phyloP scores from a whole-genome alignment of 257 asterid genomes.

The Nicotiana paniculata region DNA sequence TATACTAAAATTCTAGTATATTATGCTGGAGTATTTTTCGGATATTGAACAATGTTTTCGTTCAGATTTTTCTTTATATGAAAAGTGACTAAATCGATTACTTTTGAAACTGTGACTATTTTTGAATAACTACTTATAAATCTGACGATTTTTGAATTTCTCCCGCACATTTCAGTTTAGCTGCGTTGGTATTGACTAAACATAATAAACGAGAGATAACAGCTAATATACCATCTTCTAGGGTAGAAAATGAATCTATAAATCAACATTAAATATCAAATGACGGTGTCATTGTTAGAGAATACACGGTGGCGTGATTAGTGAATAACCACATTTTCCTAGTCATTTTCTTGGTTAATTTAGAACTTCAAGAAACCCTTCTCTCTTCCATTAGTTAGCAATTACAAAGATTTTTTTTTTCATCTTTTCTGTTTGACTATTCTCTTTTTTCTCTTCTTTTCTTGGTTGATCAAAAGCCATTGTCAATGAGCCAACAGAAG shows the following conservation, averaged over 20 bases:
- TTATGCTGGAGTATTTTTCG: too few relatives aligned
- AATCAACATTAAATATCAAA: not conserved
- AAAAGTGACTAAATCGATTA: too few relatives aligned
- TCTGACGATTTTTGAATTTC: too few relatives aligned
- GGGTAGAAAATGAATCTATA: not conserved
- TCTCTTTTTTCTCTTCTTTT: not conserved
- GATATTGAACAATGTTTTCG: too few relatives aligned
- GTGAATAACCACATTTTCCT: not conserved
- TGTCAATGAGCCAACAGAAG: not conserved
- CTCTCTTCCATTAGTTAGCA: too few relatives aligned
- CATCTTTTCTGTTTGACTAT: not conserved
- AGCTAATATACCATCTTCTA: not conserved
- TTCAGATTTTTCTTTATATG: too few relatives aligned
- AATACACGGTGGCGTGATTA: not conserved
- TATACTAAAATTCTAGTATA: too few relatives aligned
- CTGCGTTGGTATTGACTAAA: too few relatives aligned
- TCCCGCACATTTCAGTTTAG: too few relatives aligned
- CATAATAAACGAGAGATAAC: not conserved
- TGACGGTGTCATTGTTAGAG: not conserved
- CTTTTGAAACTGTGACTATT: too few relatives aligned
- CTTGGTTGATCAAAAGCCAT: not conserved
- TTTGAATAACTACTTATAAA: too few relatives aligned
- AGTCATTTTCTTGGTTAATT: not conserved
- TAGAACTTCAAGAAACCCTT: not conserved
- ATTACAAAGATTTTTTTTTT: too few relatives aligned